Evolutionary conservation across 345 rosid species (phyloP), one percentile per base, ranked within the genome.

Genomic region (Schrenkiella parvula): DNA sequence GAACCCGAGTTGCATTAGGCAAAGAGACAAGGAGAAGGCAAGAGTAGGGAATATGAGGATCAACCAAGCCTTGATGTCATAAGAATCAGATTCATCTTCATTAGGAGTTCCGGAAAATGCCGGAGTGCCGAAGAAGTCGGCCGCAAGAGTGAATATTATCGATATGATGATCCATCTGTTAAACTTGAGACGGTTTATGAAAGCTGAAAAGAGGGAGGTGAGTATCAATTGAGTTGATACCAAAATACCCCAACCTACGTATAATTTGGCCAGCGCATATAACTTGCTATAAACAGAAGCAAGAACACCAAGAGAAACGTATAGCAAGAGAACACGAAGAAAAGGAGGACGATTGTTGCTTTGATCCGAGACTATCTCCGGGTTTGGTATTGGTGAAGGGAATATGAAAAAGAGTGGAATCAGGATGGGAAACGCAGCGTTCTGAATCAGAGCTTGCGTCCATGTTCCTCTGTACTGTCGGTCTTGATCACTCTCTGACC

Each of bases 211-310:
- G 6, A 85, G 51, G 4, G 82, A 80, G 21, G 80, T 86, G 2
- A 79, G 76, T 7, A 74, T 68, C 66, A 87, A 35, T 56, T 89
- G 92, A 56, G 87, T 52, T 9, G 88, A 82, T 19, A 80, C 42
- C 46, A 80, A 71, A 11, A 78, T 32, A 8, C 80, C 76, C 71
- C 64, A 79, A 2, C 88, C 82, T 29, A 85, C 80, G 52, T 73
- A 81, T 7, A 56, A 17, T 38, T 56, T 66, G 8, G 51, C 84
- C 8, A 81, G 11, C 0, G 82, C 65, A 14, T 81, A 78, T 50
- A 75, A 63, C 66, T 53, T 70, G 75, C 72, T 71, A 53, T 78
- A 70, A 35, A 72, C 74, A 19, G 80, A 74, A 1, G 67, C 78
- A 34, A 81, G 78, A 37, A 73, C 67, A 74, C 84, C 82, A 4